phyloP scores from a whole-genome alignment of 1,139 yeast genomes.

The Geotrichum fermentans region DNA sequence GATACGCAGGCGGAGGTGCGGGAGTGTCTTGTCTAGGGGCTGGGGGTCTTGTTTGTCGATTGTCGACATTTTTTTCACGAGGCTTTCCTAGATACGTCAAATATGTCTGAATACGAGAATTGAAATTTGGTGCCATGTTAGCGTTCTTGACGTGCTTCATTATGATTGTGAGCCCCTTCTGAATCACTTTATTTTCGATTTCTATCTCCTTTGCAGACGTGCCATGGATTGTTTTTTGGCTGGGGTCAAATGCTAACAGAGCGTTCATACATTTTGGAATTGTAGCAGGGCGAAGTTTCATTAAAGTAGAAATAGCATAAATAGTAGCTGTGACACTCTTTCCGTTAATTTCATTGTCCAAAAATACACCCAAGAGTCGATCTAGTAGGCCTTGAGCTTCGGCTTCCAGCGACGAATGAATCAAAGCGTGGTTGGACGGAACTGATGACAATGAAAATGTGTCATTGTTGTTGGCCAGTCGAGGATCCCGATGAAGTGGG shows the following conservation, averaged over 20 bases:
- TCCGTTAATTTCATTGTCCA: slow-evolving; percentile 38
- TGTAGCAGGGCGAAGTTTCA: slow-evolving; percentile 35
- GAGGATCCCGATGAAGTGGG: slow-evolving; percentile 42
- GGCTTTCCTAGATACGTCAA: slow-evolving; percentile 29
- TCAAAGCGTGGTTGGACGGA: slow-evolving; percentile 61
- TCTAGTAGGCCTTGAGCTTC: slow-evolving; percentile 73
- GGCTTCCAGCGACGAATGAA: slow-evolving; percentile 56
- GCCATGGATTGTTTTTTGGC: slow-evolving; percentile 25
- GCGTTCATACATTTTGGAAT: slow-evolving; percentile 35
- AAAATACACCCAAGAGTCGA: slow-evolving; percentile 51
- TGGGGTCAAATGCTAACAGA: slow-evolving; percentile 36
- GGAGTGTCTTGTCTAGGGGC: slow-evolving; percentile 26
- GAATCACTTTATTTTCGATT: slow-evolving; percentile 36
- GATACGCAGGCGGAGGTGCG: slow-evolving; percentile 24
- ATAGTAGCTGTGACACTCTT: slow-evolving; percentile 36
- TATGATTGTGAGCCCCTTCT: slow-evolving; percentile 37
- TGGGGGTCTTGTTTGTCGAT: slow-evolving; percentile 20
- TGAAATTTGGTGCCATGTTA: slow-evolving; percentile 28
- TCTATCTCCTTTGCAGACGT: slow-evolving; percentile 27
- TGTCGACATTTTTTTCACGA: slow-evolving; percentile 32
- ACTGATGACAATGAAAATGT: slow-evolving; percentile 55
- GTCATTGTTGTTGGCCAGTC: slow-evolving; percentile 34
- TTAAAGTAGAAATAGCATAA: slow-evolving; percentile 36
- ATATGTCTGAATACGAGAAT: slow-evolving; percentile 33
- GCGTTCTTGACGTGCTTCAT: slow-evolving; percentile 34